Conservation (phyloP, 495 filamentous ascomycete species). For the Penicillium bovifimosum region DNA sequence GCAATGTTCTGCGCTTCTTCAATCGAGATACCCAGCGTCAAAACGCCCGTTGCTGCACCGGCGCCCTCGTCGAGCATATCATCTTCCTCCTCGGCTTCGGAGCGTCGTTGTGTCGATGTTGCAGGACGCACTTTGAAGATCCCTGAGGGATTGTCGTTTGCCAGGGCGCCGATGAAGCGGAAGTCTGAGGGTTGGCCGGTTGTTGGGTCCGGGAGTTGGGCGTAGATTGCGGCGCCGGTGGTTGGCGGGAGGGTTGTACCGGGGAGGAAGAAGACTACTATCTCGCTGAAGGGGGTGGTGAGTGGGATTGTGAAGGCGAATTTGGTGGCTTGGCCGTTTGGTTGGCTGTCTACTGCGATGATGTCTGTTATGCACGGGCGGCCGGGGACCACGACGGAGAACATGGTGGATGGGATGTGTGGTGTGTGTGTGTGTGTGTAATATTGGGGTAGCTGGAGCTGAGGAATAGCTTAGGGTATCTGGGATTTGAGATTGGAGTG, state of each 20-base stretch:
- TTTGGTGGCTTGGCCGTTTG: constrained; percentile 53
- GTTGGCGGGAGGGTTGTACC: constrained; percentile 64
- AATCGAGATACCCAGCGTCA: constrained; percentile 77
- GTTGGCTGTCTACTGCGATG: constrained; percentile 44
- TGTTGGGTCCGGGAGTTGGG: constrained; percentile 54
- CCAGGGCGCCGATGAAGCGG: constrained; percentile 80
- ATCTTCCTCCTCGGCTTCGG: constrained; percentile 33
- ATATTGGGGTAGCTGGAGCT: neutral
- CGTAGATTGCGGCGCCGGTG: constrained; percentile 84
- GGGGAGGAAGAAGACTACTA: constrained; percentile 87
- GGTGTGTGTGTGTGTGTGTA: too few species aligned
- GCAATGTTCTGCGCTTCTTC: constrained; percentile 70
- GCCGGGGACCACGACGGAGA: constrained; percentile 53
- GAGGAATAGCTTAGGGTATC: neutral
- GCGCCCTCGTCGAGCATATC: constrained; percentile 42
- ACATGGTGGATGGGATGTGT: constrained; percentile 33
- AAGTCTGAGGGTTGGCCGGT: constrained; percentile 47
- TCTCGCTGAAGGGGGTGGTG: constrained; percentile 61
- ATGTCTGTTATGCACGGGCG: constrained; percentile 59
- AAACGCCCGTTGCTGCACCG: constrained; percentile 26
- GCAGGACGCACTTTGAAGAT: constrained; percentile 64
- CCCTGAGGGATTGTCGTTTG: constrained; percentile 79
- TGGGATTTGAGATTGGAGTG: neutral
- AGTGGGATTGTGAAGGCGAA: constrained; percentile 60
- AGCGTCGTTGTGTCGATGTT: constrained; percentile 14